phyloP scores from a whole-genome alignment of 2,329 filamentous ascomycete genomes.

The Lasiodiplodia theobromae region DNA sequence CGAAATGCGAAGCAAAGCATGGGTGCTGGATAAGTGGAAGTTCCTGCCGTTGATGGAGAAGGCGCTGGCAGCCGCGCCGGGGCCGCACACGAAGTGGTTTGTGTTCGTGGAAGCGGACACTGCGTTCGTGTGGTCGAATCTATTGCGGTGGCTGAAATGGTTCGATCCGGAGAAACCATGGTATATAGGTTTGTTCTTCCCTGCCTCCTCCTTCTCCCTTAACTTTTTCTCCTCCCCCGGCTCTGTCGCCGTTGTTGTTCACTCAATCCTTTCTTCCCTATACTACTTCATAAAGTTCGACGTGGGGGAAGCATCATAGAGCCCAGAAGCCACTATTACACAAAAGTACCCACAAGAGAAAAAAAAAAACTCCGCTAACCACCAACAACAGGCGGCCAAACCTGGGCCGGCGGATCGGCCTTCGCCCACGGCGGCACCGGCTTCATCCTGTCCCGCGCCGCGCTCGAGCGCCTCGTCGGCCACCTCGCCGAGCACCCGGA shows the following conservation, averaged over 20 bases:
- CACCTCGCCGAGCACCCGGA: constrained; percentile 34
- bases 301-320: too few relatives aligned
- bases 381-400: constrained; percentile 37
- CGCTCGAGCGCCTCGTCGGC: constrained; percentile 45
- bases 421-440: constrained; percentile 63
- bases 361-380: too few relatives aligned
- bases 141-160: constrained; percentile 60
- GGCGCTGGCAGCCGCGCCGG: constrained; percentile 47
- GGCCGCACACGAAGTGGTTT: constrained; percentile 62
- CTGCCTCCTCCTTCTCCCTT: not conserved
- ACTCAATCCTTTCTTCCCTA: too few relatives aligned
- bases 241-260: too few relatives aligned
- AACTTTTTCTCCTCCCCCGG: too few relatives aligned
- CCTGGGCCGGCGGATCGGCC: constrained; percentile 46
- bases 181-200: constrained; percentile 49
- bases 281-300: too few relatives aligned
- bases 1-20: constrained; percentile 43
- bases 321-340: too few relatives aligned
- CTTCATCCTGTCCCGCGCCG: constrained; percentile 58
- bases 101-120: constrained; percentile 67
- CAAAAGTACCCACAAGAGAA: too few relatives aligned
- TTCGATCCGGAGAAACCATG: constrained; percentile 57
- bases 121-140: constrained; percentile 61
- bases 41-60: constrained; percentile 46
- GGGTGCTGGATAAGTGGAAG: constrained; percentile 50